Conservation (phyloP, 306 rosid genomes). For the Gastrolobium bilobum region DNA sequence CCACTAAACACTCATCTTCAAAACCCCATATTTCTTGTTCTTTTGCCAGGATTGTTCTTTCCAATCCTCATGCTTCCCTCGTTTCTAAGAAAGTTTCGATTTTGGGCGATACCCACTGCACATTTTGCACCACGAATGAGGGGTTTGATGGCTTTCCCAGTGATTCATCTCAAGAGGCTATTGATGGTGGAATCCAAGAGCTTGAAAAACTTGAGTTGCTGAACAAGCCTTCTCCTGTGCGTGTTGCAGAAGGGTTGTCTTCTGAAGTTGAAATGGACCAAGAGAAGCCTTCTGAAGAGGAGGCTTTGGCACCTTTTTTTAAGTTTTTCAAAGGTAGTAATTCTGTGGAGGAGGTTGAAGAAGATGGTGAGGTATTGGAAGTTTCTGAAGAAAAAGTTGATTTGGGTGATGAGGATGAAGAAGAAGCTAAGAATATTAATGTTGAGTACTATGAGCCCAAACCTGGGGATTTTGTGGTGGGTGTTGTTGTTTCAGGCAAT, state of each 20-base stretch:
- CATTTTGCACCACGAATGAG: conserved; percentile 67
- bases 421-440: conserved; percentile 57
- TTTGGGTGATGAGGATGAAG: conserved; percentile 51
- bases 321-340: conserved; percentile 77
- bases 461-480: conserved; percentile 93
- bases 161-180: conserved; percentile 55
- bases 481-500: conserved; percentile 92
- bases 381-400: conserved; percentile 57
- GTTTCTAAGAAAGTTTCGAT: conserved; percentile 55
- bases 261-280: conserved; percentile 57
- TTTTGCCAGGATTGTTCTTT: conserved; percentile 41
- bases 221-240: conserved; percentile 76
- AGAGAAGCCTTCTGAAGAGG: conserved; percentile 57
- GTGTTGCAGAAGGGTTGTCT: conserved; percentile 51
- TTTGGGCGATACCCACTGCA: conserved; percentile 53
- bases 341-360: conserved; percentile 55
- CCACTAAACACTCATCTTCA: conserved; percentile 30
- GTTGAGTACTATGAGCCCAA: conserved; percentile 95
- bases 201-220: conserved; percentile 74
- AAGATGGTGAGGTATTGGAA: conserved; percentile 48
- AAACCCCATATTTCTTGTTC: conserved; percentile 39
- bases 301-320: conserved; percentile 86
- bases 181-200: conserved; percentile 57
- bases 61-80: conserved; percentile 40
- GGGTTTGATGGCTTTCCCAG: conserved; percentile 67